Evolutionary conservation across 805 yeast species (phyloP).

Genomic region (Yarrowia hollandica): DNA sequence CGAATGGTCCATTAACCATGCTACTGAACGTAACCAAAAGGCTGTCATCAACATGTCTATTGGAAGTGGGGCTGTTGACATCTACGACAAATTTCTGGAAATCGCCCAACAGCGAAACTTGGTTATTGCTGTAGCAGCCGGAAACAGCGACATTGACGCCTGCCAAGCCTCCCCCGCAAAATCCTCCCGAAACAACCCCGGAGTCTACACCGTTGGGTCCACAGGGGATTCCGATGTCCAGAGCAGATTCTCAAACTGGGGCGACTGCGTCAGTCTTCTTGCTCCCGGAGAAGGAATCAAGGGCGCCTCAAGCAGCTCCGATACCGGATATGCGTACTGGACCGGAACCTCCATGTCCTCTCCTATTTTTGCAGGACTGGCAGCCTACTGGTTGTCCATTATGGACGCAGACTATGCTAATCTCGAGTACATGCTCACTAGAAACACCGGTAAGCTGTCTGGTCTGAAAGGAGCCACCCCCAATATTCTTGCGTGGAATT

Average conservation of each 20-base stretch:
- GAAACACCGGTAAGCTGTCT: background rate
- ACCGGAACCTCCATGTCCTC: conserved; percentile 95
- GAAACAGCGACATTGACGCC: conserved; percentile 77
- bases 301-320: conserved; percentile 44
- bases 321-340: conserved; percentile 28
- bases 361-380: conserved; percentile 88
- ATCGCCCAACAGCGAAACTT: conserved; percentile 29
- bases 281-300: conserved; percentile 84
- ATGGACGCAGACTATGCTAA: background rate
- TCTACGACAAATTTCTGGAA: conserved; percentile 36
- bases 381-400: conserved; percentile 62
- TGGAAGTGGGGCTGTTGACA: conserved; percentile 37
- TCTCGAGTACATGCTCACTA: background rate
- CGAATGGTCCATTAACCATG: conserved; percentile 6
- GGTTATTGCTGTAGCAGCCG: conserved; percentile 45
- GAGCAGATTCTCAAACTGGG: conserved; percentile 85
- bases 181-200: conserved; percentile 49
- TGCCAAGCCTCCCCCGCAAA: conserved; percentile 80
- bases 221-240: conserved; percentile 73
- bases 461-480: background rate
- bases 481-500: background rate
- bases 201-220: conserved; percentile 83
- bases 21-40: background rate
- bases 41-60: conserved; percentile 35
- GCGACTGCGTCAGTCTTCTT: conserved; percentile 79